Evolutionary conservation across 345 rosid species (phyloP).

Genomic region (Arabis hirsuta): DNA sequence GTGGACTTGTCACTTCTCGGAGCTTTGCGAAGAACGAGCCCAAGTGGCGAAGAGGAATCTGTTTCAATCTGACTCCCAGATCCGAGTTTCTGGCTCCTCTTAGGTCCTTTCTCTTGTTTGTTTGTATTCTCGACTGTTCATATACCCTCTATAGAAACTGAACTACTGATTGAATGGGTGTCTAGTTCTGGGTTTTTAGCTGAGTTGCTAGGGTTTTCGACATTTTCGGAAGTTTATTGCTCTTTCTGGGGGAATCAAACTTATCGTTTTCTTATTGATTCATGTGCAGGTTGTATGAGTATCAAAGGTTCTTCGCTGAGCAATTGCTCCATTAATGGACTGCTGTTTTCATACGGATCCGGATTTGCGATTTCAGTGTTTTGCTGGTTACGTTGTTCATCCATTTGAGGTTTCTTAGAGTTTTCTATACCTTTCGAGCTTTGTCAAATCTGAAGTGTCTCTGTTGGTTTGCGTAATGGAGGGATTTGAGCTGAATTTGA

Average conservation of each 20-base stretch:
- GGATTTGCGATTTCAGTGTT: slow-evolving; percentile 47
- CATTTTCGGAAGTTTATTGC: no score
- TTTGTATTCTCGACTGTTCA: background rate
- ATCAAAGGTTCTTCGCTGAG: slow-evolving; percentile 35
- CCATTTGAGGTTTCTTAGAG: slow-evolving; percentile 33
- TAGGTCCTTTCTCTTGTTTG: slow-evolving; percentile 26
- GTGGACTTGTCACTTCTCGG: slow-evolving; percentile 4
- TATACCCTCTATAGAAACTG: background rate
- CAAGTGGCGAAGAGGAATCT: background rate
- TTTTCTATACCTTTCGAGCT: background rate
- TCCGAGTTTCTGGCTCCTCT: slow-evolving; percentile 31
- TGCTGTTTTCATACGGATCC: slow-evolving; percentile 51
- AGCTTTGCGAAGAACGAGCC: slow-evolving; percentile 9
- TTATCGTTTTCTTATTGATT: slow-evolving; percentile 18
- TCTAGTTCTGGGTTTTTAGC: background rate
- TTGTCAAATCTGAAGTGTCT: background rate
- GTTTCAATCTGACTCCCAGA: slow-evolving; percentile 37
- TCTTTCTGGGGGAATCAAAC: no score
- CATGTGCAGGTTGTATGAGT: slow-evolving; percentile 32
- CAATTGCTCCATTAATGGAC: slow-evolving; percentile 60
- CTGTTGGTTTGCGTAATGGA: slow-evolving; percentile 48
- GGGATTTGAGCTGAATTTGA: slow-evolving; percentile 34
- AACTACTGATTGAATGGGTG: background rate
- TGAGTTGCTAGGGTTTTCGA: slow-evolving; percentile 33
- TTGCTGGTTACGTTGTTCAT: slow-evolving; percentile 45